Evolutionary conservation across 2,329 filamentous ascomycete species (phyloP), one percentile per base, ranked within the genome.

Genomic region (Claviceps sp.): DNA sequence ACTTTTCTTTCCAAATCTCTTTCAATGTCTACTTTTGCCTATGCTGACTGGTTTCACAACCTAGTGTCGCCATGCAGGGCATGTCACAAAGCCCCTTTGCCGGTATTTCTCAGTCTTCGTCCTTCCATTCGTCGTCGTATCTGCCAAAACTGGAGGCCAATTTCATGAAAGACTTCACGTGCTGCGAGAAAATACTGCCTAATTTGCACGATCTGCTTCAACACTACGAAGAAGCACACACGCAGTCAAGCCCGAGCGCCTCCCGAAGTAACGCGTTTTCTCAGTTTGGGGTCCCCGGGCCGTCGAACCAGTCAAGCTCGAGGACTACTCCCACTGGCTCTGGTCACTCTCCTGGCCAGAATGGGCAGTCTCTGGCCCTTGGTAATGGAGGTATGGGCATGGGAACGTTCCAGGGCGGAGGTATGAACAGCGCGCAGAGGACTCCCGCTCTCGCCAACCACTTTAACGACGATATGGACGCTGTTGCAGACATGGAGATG

Each of bases 81-180:
- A 96, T 89, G 17, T 97, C 93, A n/a, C 93, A 93, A 11, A 95
- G 91, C 63, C 57, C 54, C 2, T 55, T 56, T 37, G 67, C 72
- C 54, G 66, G 63, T 47, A 82, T 77, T 53, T 80, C 90, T 61
- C 85, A 90, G 67, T 95, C 90, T n/a, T 89, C 93, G 0, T 96
- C 91, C 1, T 94, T 89, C 62, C 91, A 97, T 68, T 97, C 91
- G 1, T 95, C 90, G 6, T 97, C 93, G 26, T 97, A 97, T 65
- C 79, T 96, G 1, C 91, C 90, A 10, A 96, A 95, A 68, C 82
- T 96, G 64, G 93, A 98, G 69, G 91, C 91, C 56, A 93, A 91
- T 64, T 98, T 96, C 68, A 94, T 97, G 88, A 85, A 85, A 68
- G 90, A 97, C 71, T 97, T 97, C 70, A 85, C 85, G 50, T 98